Evolutionary conservation across 352 stramenopile species (phyloP), one percentile per base, ranked within the genome.

Genomic region (Blastocystis sp.): DNA sequence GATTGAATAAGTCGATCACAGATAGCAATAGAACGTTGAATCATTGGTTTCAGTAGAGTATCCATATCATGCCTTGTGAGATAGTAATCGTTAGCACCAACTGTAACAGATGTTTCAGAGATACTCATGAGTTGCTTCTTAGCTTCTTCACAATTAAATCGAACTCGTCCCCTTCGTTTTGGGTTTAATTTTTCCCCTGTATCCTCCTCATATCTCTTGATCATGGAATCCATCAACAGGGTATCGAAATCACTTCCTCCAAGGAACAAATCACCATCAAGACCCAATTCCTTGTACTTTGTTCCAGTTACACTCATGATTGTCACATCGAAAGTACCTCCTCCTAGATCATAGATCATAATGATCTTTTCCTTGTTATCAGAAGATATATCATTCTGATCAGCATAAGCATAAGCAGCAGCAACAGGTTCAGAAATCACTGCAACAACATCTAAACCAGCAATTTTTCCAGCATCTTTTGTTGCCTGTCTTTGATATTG

Each of bases 401-500:
- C 71, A 1, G 51, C 94, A 43, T 91, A 91, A 35, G 88, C 89
- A 49, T 91, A 78, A 12, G 89, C 89, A 56, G 89, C 90, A 21
- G 89, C 90, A n/a, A 83, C 89, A 32, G 90, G 88, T 49, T 91
- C 90, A 49, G 90, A 90, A 78, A 91, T 91, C 96, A 99, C 99
- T 88, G 96, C 95, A 90, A 97, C 92, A n/a, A 99, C 96, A 32
- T 94, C 95, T 24, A 99, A 89, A 77, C 97, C 97, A n/a, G 96
- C 92, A 90, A 99, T 99, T 5, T 91, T 95, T 35, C 96, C 97
- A 67, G 97, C 97, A 91, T 99, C 96, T 92, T 99, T 98, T 71
- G 97, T 99, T 42, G 96, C 95, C 92, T 99, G 95, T 89, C 97
- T 93, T 90, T 99, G 97, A 9, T 94, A 93, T 90, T 99, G 96